Evolutionary conservation across 192 early-diverging fungal species (phyloP), one percentile per base, ranked within the genome.

Genomic region (Hyaloraphidium curvatum): DNA sequence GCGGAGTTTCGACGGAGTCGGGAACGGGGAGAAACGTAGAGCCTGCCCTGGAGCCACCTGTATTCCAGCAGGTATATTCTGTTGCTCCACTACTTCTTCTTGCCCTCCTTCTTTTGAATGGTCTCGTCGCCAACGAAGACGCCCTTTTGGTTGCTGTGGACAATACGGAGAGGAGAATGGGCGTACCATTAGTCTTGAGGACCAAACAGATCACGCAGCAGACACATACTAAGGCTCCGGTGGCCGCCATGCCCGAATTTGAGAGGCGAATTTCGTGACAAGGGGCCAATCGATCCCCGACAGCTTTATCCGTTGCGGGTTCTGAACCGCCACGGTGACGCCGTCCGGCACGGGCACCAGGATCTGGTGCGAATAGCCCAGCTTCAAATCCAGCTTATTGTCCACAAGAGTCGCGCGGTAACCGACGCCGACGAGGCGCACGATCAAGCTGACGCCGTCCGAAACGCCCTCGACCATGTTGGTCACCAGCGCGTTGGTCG

Each of bases 201-300:
- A n/a, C n/a, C n/a, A n/a, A n/a, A n/a, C n/a, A n/a, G n/a, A n/a
- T n/a, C n/a, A n/a, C n/a, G n/a, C n/a, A n/a, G n/a, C n/a, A n/a
- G n/a, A n/a, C n/a, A n/a, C n/a, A n/a, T n/a, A n/a, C n/a, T 95
- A 98, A 29, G 94, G 94, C 70, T 98, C 94, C 28, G 94, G 94
- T 57, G 76, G 79, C 67, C 86, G 79, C 79, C 83, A 87, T 59
- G 77, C 74, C 51, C 88, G 74, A 54, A 98, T 86, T 59, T 81
- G 82, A 33, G 90, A 86, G 2, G 94, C 94, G 66, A 93, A 87
- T 66, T 84, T 79, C 52, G 84, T 89, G 31, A 98, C 74, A 40
- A 73, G 66, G 54, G 81, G 77, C 57, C 78, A 57, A 66, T 95
- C 84, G 31, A 65, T 80, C 27, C 89, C 86, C 40, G 70, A 72